Percentiles rank a stretch among this genome's conserved stretches.
phyloP scores from a whole-genome alignment of 2,329 filamentous ascomycete genomes.

The Plenodomus biglobosus region DNA sequence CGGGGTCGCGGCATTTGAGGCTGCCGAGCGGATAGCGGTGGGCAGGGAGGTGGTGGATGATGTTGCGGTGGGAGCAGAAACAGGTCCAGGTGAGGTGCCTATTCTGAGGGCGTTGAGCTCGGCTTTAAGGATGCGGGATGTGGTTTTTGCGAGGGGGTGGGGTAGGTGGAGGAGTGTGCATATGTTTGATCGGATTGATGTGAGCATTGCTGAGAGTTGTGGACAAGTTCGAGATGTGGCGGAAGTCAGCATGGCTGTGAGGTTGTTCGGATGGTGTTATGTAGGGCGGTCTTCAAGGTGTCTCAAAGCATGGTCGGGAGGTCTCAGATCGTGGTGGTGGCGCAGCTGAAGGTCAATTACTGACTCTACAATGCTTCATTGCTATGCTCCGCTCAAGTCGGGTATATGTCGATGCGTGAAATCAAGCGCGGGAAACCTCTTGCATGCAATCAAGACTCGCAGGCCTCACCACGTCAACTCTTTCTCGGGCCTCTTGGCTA shows the following conservation, averaged over 20 bases:
- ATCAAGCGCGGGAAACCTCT: neutral
- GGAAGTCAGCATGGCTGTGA: too few species aligned
- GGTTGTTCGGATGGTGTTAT: neutral
- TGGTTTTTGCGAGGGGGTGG: neutral
- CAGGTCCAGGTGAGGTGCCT: slow-evolving; percentile 2
- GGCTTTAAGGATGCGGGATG: neutral
- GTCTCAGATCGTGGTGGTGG: neutral
- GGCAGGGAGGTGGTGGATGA: neutral
- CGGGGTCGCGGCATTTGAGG: neutral
- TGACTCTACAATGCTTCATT: neutral
- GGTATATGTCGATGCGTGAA: neutral
- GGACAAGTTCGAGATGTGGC: too few species aligned
- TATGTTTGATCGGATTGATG: neutral
- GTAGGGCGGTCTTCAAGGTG: neutral
- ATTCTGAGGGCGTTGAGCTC: neutral
- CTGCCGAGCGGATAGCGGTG: slow-evolving; percentile 1
- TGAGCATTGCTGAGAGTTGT: too few species aligned
- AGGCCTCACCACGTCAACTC: slow-evolving; percentile 6
- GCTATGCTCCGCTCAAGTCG: neutral
- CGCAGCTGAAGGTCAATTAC: neutral
- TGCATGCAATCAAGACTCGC: neutral
- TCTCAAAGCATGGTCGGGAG: slow-evolving; percentile 3
- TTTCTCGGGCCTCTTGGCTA: slow-evolving; percentile 15
- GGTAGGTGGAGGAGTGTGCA: neutral
- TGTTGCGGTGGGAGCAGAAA: neutral